Base-by-base conservation (phyloP, 306 rosid genomes). In the Pyrus communis region DNA sequence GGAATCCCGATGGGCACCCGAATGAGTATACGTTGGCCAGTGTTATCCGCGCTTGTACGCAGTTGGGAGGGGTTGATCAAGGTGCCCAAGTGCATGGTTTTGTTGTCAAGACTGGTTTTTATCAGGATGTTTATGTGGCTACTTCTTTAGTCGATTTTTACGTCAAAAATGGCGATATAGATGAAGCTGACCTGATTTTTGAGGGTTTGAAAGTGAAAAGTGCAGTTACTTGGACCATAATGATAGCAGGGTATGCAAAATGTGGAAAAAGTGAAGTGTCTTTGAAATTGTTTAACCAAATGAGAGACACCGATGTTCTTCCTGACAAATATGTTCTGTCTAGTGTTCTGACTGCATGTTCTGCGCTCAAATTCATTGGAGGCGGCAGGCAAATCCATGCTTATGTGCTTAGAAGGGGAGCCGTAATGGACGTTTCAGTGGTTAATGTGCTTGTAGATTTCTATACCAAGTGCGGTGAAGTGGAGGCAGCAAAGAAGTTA, bases 361-460 rank as follows among this genome's bases (percentile, higher is more conserved):
- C 93, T 7, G 81, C 79, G 69, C 89, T 87, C 18, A 82, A 85
- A 85, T 87, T 81, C 86, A 81, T 87, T 59, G 84, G 86, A 82
- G 91, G 89, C 5, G 98, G 97, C 58, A 91, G 77, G 87, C 96
- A 91, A 86, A 85, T 94, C 68, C 98, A 94, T 89, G 89, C 91
- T 65, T 83, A 84, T 84, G 82, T 85, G 57, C 74, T 86, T 79
- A 90, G 97, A 84, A 87, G 82, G 72, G 91, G 82, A 62, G 68
- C 82, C 15, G 91, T 80, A 75, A 82, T 85, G 89, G 98, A 94
- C 87, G 76, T 83, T 76, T 90, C 94, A 9, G 76, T 91, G 70
- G 75, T 84, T 70, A 94, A 91, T 83, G 98, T 87, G 74, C 86
- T 94, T 21, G 76, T 90, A 54, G 97, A 91, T 80, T 89, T 88